phyloP scores from a whole-genome alignment of 2,329 filamentous ascomycete species.

The Exophiala phaeomuriformis region DNA sequence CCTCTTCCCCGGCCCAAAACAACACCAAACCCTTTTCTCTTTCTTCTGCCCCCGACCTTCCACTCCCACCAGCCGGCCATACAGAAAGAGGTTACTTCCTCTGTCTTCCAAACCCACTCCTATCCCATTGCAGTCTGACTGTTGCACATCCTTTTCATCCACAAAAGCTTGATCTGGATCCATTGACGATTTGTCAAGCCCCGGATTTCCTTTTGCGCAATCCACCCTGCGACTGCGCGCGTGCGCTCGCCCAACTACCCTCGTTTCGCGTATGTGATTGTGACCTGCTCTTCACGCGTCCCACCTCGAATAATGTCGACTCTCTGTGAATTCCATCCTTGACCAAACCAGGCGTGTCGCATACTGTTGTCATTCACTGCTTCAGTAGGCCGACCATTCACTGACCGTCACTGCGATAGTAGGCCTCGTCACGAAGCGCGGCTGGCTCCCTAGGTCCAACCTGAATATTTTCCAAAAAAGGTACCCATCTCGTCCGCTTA shows the following conservation, averaged over 20 bases:
- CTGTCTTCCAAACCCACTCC: constrained; percentile 23
- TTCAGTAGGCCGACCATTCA: not conserved
- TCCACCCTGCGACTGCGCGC: constrained; percentile 2
- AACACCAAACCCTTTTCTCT: constrained; percentile 23
- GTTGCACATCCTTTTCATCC: constrained; percentile 22
- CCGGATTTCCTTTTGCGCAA: constrained; percentile 11
- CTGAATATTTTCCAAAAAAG: constrained; percentile 12
- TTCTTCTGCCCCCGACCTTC: constrained; percentile 2
- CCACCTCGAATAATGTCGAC: constrained; percentile 1
- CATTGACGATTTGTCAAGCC: constrained; percentile 13
- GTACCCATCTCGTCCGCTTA: constrained; percentile 12
- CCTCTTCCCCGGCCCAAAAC: not conserved
- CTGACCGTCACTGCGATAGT: constrained; percentile 8
- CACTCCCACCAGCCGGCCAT: constrained; percentile 12
- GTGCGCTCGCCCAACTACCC: constrained; percentile 1
- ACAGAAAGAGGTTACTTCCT: constrained; percentile 24
- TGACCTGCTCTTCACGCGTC: constrained; percentile 2
- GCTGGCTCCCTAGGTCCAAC: not conserved
- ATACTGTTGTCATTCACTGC: constrained; percentile 1
- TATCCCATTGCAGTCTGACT: constrained; percentile 22
- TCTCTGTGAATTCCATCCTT: not conserved
- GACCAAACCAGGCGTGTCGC: constrained; percentile 1
- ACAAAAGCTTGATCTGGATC: constrained; percentile 22
- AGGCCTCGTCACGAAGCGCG: constrained; percentile 1
- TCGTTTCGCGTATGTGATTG: constrained; percentile 14